phyloP scores from a whole-genome alignment of 352 stramenopile genomes.

The Pythium sp. region DNA sequence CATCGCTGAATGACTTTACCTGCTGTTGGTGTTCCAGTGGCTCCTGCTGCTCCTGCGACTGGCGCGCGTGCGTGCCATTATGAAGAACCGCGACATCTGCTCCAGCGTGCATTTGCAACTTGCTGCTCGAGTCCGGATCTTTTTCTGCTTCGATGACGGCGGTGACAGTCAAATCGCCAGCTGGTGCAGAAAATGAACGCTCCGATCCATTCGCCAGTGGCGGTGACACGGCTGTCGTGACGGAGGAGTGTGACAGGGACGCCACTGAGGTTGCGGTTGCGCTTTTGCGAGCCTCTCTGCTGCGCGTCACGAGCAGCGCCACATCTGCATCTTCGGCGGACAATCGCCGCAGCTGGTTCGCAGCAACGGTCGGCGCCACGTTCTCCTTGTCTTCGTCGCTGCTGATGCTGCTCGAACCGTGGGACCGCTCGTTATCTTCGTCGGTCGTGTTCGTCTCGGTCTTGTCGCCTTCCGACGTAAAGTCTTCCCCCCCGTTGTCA shows the following conservation, averaged over 20 bases:
- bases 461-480: slow-evolving; percentile 14
- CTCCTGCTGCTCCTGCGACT: background rate
- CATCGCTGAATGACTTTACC: background rate
- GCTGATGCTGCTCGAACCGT: slow-evolving; percentile 16
- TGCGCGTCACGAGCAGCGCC: slow-evolving; percentile 1
- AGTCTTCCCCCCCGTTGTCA: background rate
- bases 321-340: slow-evolving; percentile 1
- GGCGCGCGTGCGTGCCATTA: background rate
- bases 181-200: slow-evolving; percentile 9
- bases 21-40: background rate
- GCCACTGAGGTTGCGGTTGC: background rate
- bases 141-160: background rate
- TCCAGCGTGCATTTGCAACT: background rate
- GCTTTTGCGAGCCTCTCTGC: slow-evolving; percentile 2
- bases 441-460: slow-evolving; percentile 22
- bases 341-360: slow-evolving; percentile 1
- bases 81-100: slow-evolving; percentile 5
- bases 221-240: background rate
- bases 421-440: slow-evolving; percentile 12
- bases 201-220: slow-evolving; percentile 1
- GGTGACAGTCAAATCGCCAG: background rate
- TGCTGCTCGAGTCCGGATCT: background rate
- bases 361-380: background rate
- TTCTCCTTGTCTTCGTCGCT: slow-evolving; percentile 46
- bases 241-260: background rate